Evolutionary conservation across 1,284 basidiomycete genomes (phyloP), one percentile per base, ranked within the genome.

Genomic region (Ceratobasidium theobromae): DNA sequence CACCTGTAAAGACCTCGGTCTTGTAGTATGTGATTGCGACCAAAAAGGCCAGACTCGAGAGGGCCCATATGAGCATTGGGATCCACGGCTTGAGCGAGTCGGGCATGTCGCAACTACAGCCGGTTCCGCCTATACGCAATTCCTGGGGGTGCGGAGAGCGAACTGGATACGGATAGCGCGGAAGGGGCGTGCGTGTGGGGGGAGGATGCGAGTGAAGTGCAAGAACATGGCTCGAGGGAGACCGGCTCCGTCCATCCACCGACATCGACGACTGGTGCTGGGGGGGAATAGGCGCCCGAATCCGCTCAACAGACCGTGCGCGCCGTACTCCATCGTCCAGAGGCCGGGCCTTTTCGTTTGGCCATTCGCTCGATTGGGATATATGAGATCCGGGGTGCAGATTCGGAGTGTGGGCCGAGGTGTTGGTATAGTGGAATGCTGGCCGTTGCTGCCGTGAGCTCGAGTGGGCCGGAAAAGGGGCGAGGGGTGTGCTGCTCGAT

Each of bases 21-120:
- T 84, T 87, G 81, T 87, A 91, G 71, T 89, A 84, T 35, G 84
- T 84, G 72, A 91, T 84, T 30, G 87, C 88, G 60, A 86, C 33
- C 76, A 43, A 90, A 73, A 71, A 91, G 8, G 53, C 67, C 25
- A 68, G 16, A 16, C 62, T 68, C 5, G 67, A 65, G 6, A 60
- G 38, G 9, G 79, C 82, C 75, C 91, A 91, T 55, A 86, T 73
- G 68, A 89, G 80, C 70, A 91, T 77, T 41, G 89, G 89, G 35
- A 86, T 76, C 88, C 88, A 91, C 65, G 88, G 83, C 71, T 81
- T 82, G 69, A 88, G 72, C 25, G 82, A 75, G 71, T 82, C 83
- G 72, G 77, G 76, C 80, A 84, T 82, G 70, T 64, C 62, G 53
- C 62, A 53, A 53, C 21, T 41, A 40, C 62, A 54, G 45, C 11